Conservation (phyloP, 2,329 filamentous ascomycete genomes). For the Plenodomus lindquistii region DNA sequence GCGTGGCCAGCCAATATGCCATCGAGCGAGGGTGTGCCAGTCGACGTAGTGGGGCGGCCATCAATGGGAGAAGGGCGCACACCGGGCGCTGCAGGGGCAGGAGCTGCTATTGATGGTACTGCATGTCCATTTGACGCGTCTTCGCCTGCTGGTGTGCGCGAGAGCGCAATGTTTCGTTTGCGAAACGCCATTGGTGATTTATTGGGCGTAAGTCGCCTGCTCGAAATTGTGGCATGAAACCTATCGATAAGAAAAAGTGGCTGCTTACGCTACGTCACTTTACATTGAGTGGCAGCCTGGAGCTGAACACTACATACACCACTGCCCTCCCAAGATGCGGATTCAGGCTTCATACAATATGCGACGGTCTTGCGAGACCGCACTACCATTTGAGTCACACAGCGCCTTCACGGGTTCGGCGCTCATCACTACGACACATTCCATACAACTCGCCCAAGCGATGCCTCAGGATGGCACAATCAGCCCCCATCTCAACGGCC, state of each 20-base stretch:
- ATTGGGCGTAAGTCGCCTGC: constrained; percentile 5
- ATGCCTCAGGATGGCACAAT: too few species aligned
- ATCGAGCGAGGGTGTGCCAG: constrained; percentile 85
- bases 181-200: constrained; percentile 64
- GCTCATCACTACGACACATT: too few species aligned
- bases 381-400: too few species aligned
- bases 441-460: too few species aligned
- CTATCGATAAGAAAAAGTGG: constrained; percentile 4
- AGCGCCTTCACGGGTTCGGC: too few species aligned
- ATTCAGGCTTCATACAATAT: too few species aligned
- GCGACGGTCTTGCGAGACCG: too few species aligned
- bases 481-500: too few species aligned
- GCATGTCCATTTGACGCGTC: constrained; percentile 17
- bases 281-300: too few species aligned
- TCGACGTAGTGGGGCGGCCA: constrained; percentile 86
- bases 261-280: too few species aligned
- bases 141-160: constrained; percentile 36
- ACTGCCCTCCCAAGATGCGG: too few species aligned
- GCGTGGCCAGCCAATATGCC: constrained; percentile 82
- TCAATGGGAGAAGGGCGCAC: constrained; percentile 86
- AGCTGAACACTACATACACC: too few species aligned
- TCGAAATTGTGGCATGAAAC: constrained; percentile 7
- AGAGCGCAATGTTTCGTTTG: constrained; percentile 66
- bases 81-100: constrained; percentile 44
- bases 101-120: constrained; percentile 13